Evolutionary conservation across 345 rosid genomes (phyloP).

Genomic region (Aquilaria yunnanensis): DNA sequence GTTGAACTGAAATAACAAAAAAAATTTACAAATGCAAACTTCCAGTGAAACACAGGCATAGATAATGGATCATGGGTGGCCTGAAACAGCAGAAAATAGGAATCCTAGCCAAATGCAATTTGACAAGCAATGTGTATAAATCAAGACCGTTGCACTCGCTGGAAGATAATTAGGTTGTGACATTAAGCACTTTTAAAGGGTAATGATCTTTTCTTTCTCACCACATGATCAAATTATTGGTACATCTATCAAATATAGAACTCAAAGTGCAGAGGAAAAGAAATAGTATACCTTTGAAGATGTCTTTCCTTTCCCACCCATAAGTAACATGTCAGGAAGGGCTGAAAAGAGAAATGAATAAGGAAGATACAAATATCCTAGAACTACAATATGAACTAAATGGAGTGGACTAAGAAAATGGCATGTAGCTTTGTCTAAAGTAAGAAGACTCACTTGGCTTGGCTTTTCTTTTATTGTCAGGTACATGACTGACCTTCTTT

Average conservation of each 20-base stretch:
- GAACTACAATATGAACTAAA: not conserved
- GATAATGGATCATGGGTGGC: too few species aligned
- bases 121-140: too few species aligned
- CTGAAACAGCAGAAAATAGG: too few species aligned
- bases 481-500: conserved; percentile 54
- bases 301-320: conserved; percentile 32
- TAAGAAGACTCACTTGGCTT: conserved; percentile 49
- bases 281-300: conserved; percentile 52
- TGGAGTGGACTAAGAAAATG: conserved; percentile 5
- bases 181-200: too few species aligned
- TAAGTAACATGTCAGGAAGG: conserved; percentile 34
- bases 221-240: too few species aligned
- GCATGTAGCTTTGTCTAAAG: not conserved
- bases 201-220: too few species aligned
- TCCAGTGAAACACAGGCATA: too few species aligned
- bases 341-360: conserved; percentile 33
- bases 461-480: conserved; percentile 51
- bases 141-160: too few species aligned
- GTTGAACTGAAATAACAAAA: too few species aligned
- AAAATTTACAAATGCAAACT: too few species aligned
- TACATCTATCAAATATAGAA: not conserved
- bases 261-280: conserved; percentile 3
- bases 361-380: not conserved
- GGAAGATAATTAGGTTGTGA: too few species aligned
- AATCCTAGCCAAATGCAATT: too few species aligned